These are phyloP conservation scores for Gentiana macrophylla DNA, from an alignment of 257 asterid genomes.

Conservation along the genomic window DNA sequence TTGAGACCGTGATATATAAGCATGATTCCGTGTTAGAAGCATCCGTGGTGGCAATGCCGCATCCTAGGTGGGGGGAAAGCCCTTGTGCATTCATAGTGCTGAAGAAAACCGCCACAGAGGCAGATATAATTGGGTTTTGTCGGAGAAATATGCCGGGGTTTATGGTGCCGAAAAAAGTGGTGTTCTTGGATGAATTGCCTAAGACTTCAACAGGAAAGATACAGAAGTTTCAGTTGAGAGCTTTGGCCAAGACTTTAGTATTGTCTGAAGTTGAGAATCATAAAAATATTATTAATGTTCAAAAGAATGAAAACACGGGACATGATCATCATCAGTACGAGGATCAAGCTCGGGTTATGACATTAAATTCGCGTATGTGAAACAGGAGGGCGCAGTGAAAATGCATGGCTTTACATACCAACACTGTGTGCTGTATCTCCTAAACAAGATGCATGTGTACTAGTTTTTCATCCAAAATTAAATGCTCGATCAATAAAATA, in stretches of 20 bases:
- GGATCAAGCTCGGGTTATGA: constrained; percentile 28
- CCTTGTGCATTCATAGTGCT: constrained; percentile 33
- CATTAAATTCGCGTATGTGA: constrained; percentile 47
- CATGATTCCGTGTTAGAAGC: constrained; percentile 55
- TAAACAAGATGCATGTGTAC: too few relatives aligned
- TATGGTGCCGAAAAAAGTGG: constrained; percentile 77
- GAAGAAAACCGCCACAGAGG: constrained; percentile 17
- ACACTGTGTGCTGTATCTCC: too few relatives aligned
- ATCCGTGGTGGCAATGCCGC: constrained; percentile 95
- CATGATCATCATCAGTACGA: constrained; percentile 3
- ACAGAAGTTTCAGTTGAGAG: constrained; percentile 56
- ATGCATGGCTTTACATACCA: too few relatives aligned
- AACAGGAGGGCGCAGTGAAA: neutral
- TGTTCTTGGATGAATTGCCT: constrained; percentile 52
- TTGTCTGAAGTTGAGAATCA: constrained; percentile 6
- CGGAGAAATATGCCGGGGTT: constrained; percentile 43
- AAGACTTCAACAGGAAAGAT: constrained; percentile 67
- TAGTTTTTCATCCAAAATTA: too few relatives aligned
- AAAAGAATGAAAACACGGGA: constrained; percentile 16
- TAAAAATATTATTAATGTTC: neutral
- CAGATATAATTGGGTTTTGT: constrained; percentile 50
- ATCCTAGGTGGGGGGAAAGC: constrained; percentile 65
- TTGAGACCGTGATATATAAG: constrained; percentile 46
- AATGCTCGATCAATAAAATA: too few relatives aligned
- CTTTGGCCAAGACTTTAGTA: constrained; percentile 33